A percentile compares a stretch with the other conserved stretches of the same genome.
Evolutionary conservation across 176 grass and related monocot species (phyloP).

Genomic region (Zoysia japonica): DNA sequence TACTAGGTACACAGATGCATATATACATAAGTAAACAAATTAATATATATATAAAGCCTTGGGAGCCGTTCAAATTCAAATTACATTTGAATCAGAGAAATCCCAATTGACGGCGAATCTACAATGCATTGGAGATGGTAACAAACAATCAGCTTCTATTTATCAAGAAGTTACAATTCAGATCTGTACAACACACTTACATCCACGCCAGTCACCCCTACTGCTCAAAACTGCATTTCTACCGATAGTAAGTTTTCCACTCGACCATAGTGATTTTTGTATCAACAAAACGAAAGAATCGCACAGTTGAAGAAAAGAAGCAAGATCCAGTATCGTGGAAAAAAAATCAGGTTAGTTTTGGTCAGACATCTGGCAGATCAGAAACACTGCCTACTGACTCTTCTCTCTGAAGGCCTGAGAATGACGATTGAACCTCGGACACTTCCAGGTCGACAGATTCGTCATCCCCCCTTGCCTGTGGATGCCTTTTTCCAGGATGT

Average conservation of each 20-base stretch:
- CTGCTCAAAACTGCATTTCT: constrained; percentile 49
- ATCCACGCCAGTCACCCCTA: constrained; percentile 32
- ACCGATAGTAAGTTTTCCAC: constrained; percentile 9
- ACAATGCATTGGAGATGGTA: neutral
- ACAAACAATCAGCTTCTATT: constrained; percentile 50
- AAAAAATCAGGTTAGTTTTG: constrained; percentile 12
- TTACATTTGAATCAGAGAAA: no score
- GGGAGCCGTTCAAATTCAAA: no score
- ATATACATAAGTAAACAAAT: no score
- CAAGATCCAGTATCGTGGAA: constrained; percentile 2
- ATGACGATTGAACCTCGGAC: constrained; percentile 54
- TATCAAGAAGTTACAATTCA: constrained; percentile 49
- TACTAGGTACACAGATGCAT: no score
- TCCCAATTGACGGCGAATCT: neutral
- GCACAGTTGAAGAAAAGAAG: neutral
- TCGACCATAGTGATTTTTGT: constrained; percentile 24
- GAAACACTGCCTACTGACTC: constrained; percentile 70
- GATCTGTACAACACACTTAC: constrained; percentile 47
- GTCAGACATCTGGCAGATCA: constrained; percentile 71
- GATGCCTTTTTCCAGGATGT: constrained; percentile 29
- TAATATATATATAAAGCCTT: no score
- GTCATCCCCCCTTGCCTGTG: constrained; percentile 28
- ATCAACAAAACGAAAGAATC: constrained; percentile 58
- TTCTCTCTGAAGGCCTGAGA: constrained; percentile 64
- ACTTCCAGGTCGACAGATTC: constrained; percentile 60